Conservation (phyloP, 352 stramenopile genomes). For the Phytophthora palmivora region DNA sequence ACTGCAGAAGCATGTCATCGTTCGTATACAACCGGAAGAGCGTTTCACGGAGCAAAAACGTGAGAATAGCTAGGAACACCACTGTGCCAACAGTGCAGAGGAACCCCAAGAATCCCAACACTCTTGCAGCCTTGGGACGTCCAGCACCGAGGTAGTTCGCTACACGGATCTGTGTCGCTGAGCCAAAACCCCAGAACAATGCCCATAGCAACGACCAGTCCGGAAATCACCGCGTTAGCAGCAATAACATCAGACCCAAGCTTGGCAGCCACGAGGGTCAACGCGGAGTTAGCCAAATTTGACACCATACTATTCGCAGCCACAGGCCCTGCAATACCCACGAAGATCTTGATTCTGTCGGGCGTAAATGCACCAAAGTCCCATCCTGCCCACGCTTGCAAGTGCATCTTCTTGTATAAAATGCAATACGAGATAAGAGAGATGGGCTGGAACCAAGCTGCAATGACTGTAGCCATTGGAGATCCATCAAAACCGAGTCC, state of each 20-base stretch:
- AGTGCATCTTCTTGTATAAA: conserved; percentile 75
- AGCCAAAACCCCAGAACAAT: conserved; percentile 84
- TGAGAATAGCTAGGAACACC: conserved; percentile 53
- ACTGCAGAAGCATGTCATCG: conserved; percentile 51
- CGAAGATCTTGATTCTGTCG: conserved; percentile 69
- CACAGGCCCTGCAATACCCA: conserved; percentile 69
- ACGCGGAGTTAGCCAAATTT: conserved; percentile 72
- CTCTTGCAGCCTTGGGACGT: conserved; percentile 61
- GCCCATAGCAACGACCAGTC: conserved; percentile 74
- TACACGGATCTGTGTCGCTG: conserved; percentile 78
- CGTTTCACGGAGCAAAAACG: conserved; percentile 46
- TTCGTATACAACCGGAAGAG: conserved; percentile 72
- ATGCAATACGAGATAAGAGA: conserved; percentile 80
- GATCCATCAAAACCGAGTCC: conserved; percentile 84
- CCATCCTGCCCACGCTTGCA: conserved; percentile 78
- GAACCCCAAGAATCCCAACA: conserved; percentile 69
- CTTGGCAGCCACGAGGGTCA: conserved; percentile 74
- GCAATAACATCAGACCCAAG: conserved; percentile 81
- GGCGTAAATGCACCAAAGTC: conserved; percentile 60
- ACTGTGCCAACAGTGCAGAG: conserved; percentile 62
- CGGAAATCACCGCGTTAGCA: conserved; percentile 76
- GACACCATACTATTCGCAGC: conserved; percentile 74
- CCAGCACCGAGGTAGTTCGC: conserved; percentile 80
- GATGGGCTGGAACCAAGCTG: conserved; percentile 83
- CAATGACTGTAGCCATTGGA: conserved; percentile 75